These are phyloP conservation scores for Acer campestre DNA, from an alignment of 345 rosid genomes.

Conservation along the genomic window DNA sequence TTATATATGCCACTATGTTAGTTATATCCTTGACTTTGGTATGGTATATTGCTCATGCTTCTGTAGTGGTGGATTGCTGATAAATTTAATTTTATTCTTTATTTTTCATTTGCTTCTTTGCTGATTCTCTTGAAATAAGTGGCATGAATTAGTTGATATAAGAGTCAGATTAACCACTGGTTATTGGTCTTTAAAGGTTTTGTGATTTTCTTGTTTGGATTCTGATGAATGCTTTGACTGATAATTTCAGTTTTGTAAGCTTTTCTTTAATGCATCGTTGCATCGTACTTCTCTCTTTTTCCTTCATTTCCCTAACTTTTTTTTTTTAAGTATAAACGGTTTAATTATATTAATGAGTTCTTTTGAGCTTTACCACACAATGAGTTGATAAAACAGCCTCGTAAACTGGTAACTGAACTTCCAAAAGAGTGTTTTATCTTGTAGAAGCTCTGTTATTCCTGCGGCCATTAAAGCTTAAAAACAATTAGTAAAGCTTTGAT, in stretches of 20 bases:
- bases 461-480: neutral
- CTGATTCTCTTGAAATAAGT: neutral
- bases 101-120: neutral
- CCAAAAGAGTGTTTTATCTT: neutral
- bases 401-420: neutral
- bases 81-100: neutral
- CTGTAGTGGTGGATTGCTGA: neutral
- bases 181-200: neutral
- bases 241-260: neutral
- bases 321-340: neutral
- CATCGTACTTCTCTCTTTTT: neutral
- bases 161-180: neutral
- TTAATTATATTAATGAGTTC: neutral
- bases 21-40: neutral
- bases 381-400: too few species aligned
- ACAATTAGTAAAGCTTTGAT: neutral
- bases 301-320: neutral
- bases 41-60: neutral
- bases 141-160: neutral
- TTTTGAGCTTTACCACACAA: neutral
- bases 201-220: neutral
- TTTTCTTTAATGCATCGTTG: neutral
- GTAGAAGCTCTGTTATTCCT: neutral
- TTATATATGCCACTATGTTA: neutral
- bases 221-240: conserved; percentile 6